phyloP scores from a whole-genome alignment of 345 rosid genomes.

The Corchorus olitorius region DNA sequence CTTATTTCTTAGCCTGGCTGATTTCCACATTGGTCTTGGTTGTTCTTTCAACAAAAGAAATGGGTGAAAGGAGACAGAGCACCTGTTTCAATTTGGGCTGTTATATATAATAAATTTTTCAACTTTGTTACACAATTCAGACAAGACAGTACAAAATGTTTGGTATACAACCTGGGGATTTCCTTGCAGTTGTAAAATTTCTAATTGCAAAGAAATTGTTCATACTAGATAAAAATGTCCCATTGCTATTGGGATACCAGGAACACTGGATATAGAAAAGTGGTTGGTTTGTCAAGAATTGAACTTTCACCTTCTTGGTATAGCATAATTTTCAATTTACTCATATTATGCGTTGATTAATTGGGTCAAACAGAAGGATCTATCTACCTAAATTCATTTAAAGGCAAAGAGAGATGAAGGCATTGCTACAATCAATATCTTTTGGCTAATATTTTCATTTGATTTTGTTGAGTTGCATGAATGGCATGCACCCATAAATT shows the following conservation, averaged over 20 bases:
- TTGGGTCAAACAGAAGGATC: not conserved
- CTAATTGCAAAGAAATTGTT: not conserved
- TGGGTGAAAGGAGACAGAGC: too few relatives aligned
- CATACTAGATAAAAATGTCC: not conserved
- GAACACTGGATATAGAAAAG: not conserved
- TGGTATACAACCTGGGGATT: not conserved
- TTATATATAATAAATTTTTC: not conserved
- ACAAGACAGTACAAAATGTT: not conserved
- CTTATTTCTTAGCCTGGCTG: not conserved
- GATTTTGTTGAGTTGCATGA: too few relatives aligned
- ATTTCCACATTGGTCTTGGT: not conserved
- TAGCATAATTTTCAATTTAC: too few relatives aligned
- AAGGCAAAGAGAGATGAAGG: not conserved
- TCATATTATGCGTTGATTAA: not conserved
- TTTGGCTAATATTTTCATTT: too few relatives aligned
- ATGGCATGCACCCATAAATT: too few relatives aligned
- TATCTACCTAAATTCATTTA: not conserved
- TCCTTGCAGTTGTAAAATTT: not conserved
- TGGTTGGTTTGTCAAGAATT: slow-evolving; percentile 4
- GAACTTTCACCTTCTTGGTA: not conserved
- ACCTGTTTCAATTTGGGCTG: too few relatives aligned
- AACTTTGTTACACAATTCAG: not conserved
- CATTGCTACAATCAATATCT: not conserved
- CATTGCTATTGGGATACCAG: not conserved
- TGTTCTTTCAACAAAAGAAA: too few relatives aligned